These are phyloP conservation scores for Berberis vulgaris DNA, from an alignment of 164 flowering plant genomes.

Conservation along the genomic window DNA sequence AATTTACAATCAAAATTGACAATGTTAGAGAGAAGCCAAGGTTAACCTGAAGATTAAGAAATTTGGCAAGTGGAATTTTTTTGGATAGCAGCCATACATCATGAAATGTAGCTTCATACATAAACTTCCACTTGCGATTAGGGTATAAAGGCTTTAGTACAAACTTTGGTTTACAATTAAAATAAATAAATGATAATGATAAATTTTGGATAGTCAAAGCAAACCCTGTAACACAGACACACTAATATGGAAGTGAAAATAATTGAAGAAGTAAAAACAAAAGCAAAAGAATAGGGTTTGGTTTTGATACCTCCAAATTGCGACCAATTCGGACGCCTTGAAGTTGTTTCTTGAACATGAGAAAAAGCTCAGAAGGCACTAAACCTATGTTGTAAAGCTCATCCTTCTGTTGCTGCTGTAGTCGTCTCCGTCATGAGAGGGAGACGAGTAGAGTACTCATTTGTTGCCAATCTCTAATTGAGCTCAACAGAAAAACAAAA, in stretches of 20 bases:
- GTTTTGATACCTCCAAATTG: slow-evolving; percentile 55
- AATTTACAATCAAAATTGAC: no score
- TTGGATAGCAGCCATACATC: slow-evolving; percentile 73
- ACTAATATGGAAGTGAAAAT: not conserved
- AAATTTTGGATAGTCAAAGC: slow-evolving; percentile 32
- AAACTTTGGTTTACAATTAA: slow-evolving; percentile 56
- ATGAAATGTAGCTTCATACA: slow-evolving; percentile 66
- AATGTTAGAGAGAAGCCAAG: not conserved
- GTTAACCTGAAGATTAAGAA: slow-evolving; percentile 74
- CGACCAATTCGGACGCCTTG: slow-evolving; percentile 62
- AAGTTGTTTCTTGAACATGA: slow-evolving; percentile 68
- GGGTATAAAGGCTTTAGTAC: slow-evolving; percentile 65
- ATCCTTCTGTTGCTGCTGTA: slow-evolving; percentile 17
- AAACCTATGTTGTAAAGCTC: slow-evolving; percentile 59
- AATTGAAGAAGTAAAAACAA: not conserved
- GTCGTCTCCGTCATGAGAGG: no score
- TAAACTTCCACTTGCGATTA: slow-evolving; percentile 67
- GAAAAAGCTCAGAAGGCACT: slow-evolving; percentile 68
- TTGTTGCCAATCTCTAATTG: no score
- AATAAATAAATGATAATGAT: no score
- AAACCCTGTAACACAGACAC: slow-evolving; percentile 45
- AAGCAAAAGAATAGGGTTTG: not conserved
- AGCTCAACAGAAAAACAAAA: no score
- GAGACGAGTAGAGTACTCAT: no score
- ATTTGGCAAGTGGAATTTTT: slow-evolving; percentile 73